Base-by-base conservation (phyloP, 345 rosid species). In the Gossypium mustelinum region DNA sequence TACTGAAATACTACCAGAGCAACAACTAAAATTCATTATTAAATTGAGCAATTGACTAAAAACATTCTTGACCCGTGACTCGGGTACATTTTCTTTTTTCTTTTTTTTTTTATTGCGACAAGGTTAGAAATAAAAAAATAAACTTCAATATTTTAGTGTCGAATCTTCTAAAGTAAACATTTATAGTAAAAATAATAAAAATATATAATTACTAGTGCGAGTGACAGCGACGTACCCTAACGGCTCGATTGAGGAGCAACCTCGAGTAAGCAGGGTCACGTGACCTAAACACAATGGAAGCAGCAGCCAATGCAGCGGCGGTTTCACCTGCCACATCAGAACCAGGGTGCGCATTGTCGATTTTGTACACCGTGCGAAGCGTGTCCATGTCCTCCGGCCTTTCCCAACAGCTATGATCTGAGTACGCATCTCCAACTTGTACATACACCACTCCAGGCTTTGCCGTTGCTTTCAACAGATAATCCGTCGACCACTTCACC, bases 291-390 rank as follows among this genome's bases (percentile, higher is more conserved):
- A 95, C 97, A 70, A 92, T 92, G 9, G 98, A 94, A 12, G 98
- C 97, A 2, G 98, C 98, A 55, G 98, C 98, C 69, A 94, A 77
- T 4, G 99, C 99, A 9, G 99, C 97, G 17, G 98, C 98, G 11
- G 97, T 95, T 83, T 95, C 99, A 1, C 98, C 98, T 2, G 98
- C 99, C 25, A 94, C 98, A 71, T 94, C 99, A 3, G 99, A 94
- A 2, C 98, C 99, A 0, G 99, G 98, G 58, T 91, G 95, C 73
- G 82, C 73, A 34, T 79, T 20, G 59, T 92, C 94, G 74, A 94
- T 87, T 81, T 85, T 87, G 88, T 87, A 94, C 18, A 85, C 96
- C 0, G 89, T 86, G 4, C 99, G 89, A 6, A 88, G 87, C 1
- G 97, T 92, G 79, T 92, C 98, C 97, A 92, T 94, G 68, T 94